These are phyloP conservation scores for Eimeria necatrix DNA, from an alignment of 169 alveolate genomes.

Conservation along the genomic window DNA sequence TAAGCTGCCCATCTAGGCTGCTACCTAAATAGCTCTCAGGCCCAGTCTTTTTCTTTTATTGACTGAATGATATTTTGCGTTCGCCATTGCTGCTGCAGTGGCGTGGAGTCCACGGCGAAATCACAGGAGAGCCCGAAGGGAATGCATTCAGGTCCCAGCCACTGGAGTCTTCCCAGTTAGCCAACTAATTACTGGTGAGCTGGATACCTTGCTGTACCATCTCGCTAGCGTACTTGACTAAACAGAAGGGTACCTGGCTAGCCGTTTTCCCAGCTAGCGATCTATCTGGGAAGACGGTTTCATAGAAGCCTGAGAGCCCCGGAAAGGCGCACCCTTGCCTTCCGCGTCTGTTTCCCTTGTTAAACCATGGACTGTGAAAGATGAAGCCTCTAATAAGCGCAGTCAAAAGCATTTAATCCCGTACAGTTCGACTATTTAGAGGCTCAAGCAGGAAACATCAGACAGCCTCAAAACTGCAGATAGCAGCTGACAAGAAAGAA, in stretches of 20 bases:
- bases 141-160: background rate
- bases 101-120: slow-evolving; percentile 24
- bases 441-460: no score
- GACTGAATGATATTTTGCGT: background rate
- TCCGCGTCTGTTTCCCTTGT: no score
- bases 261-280: background rate
- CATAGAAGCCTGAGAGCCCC: no score
- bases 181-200: background rate
- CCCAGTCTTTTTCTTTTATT: background rate
- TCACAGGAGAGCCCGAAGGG: background rate
- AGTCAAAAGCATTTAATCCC: no score
- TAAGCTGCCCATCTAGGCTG: background rate
- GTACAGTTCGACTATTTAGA: no score
- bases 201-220: background rate
- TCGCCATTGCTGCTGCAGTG: background rate
- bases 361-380: no score
- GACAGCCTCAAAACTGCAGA: no score
- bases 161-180: background rate
- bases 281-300: background rate
- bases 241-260: background rate
- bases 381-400: no score
- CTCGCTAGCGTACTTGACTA: background rate
- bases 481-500: no score
- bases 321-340: no score
- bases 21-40: background rate